Evolutionary conservation across 2,329 filamentous ascomycete species (phyloP), one percentile per base, ranked within the genome.

Genomic region (Penicillium sp.): DNA sequence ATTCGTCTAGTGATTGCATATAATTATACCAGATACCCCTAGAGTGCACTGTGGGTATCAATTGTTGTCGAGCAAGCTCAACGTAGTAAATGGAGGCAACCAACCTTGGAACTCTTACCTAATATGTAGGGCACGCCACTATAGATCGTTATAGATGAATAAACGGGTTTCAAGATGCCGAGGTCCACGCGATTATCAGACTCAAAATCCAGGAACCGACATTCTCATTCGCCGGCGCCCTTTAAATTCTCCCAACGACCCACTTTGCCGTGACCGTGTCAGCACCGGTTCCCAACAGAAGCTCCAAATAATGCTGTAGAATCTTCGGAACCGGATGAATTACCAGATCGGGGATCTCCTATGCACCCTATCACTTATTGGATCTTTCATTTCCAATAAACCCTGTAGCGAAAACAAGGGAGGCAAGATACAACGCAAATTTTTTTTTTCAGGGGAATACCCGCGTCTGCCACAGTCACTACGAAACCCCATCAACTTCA

Each of bases 211-310:
- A 50, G 19, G 11, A 19, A 29, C n/a, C 9, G 19, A 26, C 4
- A 21, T 25, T 21, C 31, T 50, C 29, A 50, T 50, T 50, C 31
- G 48, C 25, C 48, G 10, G 19, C 16, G 14, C 47, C 19, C 19
- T 27, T 19, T 19, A 5, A 33, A 35, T 37, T 37, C 49, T 52
- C 49, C 49, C 49, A 52, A 52, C 37, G 49, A 52, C 37, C 49
- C 37, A 52, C 37, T 23, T 23, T 21, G 19, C 4, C 31, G 42
- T 39, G 16, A 27, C 33, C 25, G 26, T 39, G 35, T 51, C 33
- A 51, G 33, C 35, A n/a, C n/a, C 25, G 25, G 35, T 27, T 43
- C 33, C 33, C 49, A 51, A 51, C 49, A 51, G 21, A 51, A 42
- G 14, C 26, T 50, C 47, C 31, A 27, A 52, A 43, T 19, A 42